Percentiles rank a stretch among this genome's conserved stretches.
Conservation (phyloP, 306 rosid species). For the Trichosanthes cucumerina region DNA sequence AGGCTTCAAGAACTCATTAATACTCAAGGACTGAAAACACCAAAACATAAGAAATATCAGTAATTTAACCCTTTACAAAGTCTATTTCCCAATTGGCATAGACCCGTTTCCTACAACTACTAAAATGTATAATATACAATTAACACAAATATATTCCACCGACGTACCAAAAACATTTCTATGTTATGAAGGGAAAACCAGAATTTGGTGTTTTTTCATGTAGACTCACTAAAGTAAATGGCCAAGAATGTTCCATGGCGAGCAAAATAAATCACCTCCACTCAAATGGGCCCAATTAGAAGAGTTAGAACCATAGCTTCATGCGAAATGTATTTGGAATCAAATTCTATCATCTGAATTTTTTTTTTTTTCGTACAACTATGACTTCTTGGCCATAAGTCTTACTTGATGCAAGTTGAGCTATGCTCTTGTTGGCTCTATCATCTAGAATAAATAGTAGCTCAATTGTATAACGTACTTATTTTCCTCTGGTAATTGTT, state of each 20-base stretch:
- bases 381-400: no score
- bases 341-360: background rate
- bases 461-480: no score
- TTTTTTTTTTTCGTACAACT: no score
- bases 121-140: background rate
- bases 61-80: background rate
- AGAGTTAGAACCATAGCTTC: background rate
- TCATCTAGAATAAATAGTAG: background rate
- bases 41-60: background rate
- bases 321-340: background rate
- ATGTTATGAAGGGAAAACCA: background rate
- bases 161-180: background rate
- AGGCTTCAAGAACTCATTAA: constrained; percentile 86
- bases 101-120: background rate
- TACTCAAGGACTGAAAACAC: constrained; percentile 55
- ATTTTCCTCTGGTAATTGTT: no score
- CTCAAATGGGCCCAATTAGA: background rate
- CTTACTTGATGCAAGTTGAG: no score
- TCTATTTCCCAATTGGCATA: background rate
- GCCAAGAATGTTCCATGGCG: background rate
- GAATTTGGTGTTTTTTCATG: no score
- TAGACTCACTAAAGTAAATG: background rate
- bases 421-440: no score
- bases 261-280: background rate
- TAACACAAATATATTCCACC: background rate